These are phyloP conservation scores for Lactarius akahatsu DNA, from an alignment of 768 basidiomycete genomes.

Conservation along the genomic window DNA sequence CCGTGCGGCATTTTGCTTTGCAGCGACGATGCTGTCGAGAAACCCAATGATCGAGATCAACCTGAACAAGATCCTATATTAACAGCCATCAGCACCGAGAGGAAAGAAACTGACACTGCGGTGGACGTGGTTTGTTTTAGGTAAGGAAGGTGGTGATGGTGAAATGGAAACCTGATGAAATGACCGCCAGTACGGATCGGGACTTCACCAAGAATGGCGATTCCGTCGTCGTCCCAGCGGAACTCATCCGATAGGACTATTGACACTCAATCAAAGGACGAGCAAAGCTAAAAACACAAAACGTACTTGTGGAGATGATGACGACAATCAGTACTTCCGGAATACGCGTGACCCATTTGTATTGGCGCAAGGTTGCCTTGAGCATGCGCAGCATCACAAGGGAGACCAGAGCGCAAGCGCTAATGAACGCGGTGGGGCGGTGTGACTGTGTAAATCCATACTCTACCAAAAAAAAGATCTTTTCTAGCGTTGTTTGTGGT, in stretches of 20 bases:
- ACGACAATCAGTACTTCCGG: constrained; percentile 93
- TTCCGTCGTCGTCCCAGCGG: constrained; percentile 73
- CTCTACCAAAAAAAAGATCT: constrained; percentile 70
- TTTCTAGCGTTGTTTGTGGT: constrained; percentile 71
- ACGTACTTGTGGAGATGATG: constrained; percentile 74
- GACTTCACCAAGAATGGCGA: constrained; percentile 82
- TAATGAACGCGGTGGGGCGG: constrained; percentile 66
- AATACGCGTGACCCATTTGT: constrained; percentile 65
- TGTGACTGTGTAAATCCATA: constrained; percentile 59
- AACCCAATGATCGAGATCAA: constrained; percentile 85
- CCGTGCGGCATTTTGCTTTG: constrained; percentile 84
- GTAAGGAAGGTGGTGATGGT: constrained; percentile 55
- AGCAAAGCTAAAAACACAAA: background rate
- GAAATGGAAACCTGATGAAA: constrained; percentile 77
- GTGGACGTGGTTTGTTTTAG: constrained; percentile 81
- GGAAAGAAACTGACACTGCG: constrained; percentile 53
- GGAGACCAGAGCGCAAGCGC: constrained; percentile 63
- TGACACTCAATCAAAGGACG: constrained; percentile 6
- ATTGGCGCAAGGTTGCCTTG: constrained; percentile 55
- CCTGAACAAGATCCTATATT: constrained; percentile 38
- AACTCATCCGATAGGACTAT: constrained; percentile 69
- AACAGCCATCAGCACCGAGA: constrained; percentile 2
- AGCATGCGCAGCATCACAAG: constrained; percentile 62
- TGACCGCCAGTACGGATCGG: constrained; percentile 55
- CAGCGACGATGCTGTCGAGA: constrained; percentile 91